Evolutionary conservation across 768 basidiomycete species (phyloP), one percentile per base, ranked within the genome.

Genomic region (Rhizopogon roseolus): DNA sequence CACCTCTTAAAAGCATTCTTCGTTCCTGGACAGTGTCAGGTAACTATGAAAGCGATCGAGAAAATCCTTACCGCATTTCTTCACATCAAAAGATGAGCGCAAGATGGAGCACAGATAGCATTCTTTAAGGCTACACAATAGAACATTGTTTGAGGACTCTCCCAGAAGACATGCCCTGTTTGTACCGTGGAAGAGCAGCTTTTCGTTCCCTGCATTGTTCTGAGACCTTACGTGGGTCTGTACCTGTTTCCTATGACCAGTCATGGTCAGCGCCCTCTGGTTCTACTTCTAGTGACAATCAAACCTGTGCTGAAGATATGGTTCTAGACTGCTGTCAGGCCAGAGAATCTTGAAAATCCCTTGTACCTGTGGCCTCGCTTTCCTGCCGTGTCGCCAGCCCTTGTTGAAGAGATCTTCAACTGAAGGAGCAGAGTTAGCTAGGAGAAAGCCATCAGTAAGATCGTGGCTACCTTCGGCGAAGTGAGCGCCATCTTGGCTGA

Each of bases 131-230:
- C 62, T 57, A 56, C 85, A 87, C 13, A 80, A 71, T n/a, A 75
- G 66, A 22, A 76, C 66, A 37, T 77, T 73, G 42, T 65, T 68
- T 8, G 62, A 64, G 19, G 76, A 76, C 48, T 87, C 85, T n/a
- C 75, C 85, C 7, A 87, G 57, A 4, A 75, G 63, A 59, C 85
- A 87, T 8, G 66, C 70, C 49, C 84, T 76, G 50, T 75, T 80
- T 13, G 84, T 87, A n/a, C 85, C 85, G 64, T 87, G 85, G 60
- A 86, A 87, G 27, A 85, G 73, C 1, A 85, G 67, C 57, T 76
- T 77, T 64, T 86, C 85, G 57, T 81, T 80, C 38, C 73, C 76
- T 49, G 61, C 59, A 42, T 64, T 64, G 37, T 67, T 64, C 44
- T 54, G 64, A 34, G 60, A 61, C 54, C 50, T 60, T 48, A 71